These are phyloP conservation scores for Microstroma glucosiphilum DNA, from an alignment of 1,284 basidiomycete genomes.

Conservation along the genomic window DNA sequence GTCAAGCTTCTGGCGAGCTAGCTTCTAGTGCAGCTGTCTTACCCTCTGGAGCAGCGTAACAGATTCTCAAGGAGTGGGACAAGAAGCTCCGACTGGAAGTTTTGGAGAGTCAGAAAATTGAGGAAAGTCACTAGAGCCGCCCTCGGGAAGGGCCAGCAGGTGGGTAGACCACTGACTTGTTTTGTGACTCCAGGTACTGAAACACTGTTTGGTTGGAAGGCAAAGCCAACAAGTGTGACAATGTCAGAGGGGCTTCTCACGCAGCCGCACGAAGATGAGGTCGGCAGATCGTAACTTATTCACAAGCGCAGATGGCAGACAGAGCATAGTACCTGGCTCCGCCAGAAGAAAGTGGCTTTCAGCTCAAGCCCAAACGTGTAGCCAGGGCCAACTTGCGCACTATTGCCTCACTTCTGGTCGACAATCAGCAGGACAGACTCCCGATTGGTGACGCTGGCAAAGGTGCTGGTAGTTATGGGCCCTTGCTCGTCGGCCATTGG, in stretches of 20 bases:
- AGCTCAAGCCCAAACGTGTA: background rate
- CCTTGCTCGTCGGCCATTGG: background rate
- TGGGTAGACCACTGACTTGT: background rate
- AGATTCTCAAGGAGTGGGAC: conserved; percentile 8
- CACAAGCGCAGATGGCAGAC: conserved; percentile 8
- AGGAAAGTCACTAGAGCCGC: too few relatives aligned
- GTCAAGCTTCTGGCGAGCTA: background rate
- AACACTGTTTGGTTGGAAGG: conserved; percentile 1
- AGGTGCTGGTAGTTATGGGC: background rate
- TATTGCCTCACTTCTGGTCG: conserved; percentile 1
- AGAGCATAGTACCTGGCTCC: conserved; percentile 11
- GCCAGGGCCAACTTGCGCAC: background rate
- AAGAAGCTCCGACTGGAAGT: background rate
- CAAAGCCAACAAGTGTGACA: too few relatives aligned
- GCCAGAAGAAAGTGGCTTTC: background rate
- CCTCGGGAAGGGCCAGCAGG: too few relatives aligned
- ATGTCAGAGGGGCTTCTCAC: too few relatives aligned
- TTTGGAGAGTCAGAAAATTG: too few relatives aligned
- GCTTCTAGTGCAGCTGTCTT: background rate
- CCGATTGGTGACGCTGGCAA: background rate
- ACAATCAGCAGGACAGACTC: conserved; percentile 5
- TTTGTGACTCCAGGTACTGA: conserved; percentile 6
- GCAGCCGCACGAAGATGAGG: too few relatives aligned
- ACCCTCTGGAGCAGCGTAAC: conserved; percentile 12
- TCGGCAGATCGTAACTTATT: too few relatives aligned